These are phyloP conservation scores for Sporothrix curviconia DNA, from an alignment of 2,329 filamentous ascomycete species.

Conservation along the genomic window DNA sequence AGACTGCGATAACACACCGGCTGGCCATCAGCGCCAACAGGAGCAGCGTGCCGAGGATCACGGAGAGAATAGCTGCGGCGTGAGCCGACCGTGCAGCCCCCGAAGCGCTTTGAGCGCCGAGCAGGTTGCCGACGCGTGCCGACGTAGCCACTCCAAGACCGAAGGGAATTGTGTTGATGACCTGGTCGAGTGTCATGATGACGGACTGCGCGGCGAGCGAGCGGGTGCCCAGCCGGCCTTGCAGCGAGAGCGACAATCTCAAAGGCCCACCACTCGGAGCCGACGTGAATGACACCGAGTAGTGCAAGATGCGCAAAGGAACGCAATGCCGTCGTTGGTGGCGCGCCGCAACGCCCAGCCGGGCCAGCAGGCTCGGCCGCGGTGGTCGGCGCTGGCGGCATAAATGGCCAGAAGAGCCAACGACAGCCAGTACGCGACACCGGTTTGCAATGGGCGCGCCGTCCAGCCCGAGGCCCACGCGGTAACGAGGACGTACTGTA, in stretches of 20 bases:
- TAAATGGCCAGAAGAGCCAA: constrained; percentile 72
- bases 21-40: constrained; percentile 63
- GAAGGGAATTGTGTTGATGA: constrained; percentile 80
- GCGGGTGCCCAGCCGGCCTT: constrained; percentile 70
- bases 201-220: constrained; percentile 77
- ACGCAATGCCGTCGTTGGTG: constrained; percentile 51
- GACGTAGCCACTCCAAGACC: constrained; percentile 78
- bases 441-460: constrained; percentile 77
- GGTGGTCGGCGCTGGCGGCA: constrained; percentile 51
- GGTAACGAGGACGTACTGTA: constrained; percentile 81
- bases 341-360: constrained; percentile 59
- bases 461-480: constrained; percentile 61
- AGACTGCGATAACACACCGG: constrained; percentile 65
- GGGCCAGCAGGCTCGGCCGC: constrained; percentile 72
- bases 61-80: constrained; percentile 65
- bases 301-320: constrained; percentile 69
- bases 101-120: constrained; percentile 59
- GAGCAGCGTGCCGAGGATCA: constrained; percentile 60
- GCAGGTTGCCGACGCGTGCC: constrained; percentile 69
- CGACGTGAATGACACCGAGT: constrained; percentile 74
- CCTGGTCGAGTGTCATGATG: constrained; percentile 83
- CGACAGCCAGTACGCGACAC: constrained; percentile 79
- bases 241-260: constrained; percentile 82
- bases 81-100: constrained; percentile 69
- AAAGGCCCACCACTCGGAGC: constrained; percentile 92